Conservation (phyloP, 345 rosid species). For the Viola odorata region DNA sequence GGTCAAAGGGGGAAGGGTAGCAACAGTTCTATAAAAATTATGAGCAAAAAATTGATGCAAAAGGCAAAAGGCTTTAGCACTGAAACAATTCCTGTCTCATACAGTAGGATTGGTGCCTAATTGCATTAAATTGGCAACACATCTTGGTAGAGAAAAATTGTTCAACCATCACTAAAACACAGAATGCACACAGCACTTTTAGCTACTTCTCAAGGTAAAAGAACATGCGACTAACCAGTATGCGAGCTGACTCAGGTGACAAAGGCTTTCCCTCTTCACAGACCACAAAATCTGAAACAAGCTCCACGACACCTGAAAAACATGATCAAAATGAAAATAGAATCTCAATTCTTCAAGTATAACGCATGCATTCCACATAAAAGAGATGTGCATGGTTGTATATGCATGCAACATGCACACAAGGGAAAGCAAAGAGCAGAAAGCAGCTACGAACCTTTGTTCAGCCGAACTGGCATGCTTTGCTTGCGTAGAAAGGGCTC, state of each 20-base stretch:
- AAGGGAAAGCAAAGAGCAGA: not conserved
- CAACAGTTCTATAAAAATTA: no score
- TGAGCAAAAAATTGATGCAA: no score
- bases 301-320: conserved; percentile 78
- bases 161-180: no score
- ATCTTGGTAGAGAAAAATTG: no score
- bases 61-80: no score
- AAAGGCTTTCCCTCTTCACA: conserved; percentile 89
- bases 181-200: no score
- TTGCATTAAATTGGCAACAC: no score
- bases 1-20: no score
- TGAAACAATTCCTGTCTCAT: no score
- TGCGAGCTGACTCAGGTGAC: conserved; percentile 87
- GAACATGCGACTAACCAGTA: conserved; percentile 86
- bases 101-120: no score
- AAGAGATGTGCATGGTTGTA: not conserved
- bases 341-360: conserved; percentile 2
- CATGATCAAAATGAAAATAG: not conserved
- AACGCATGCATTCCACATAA: no score
- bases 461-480: conserved; percentile 93
- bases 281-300: conserved; percentile 77
- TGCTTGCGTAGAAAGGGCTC: conserved; percentile 93
- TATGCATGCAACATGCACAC: not conserved
- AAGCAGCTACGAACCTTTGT: conserved; percentile 49
- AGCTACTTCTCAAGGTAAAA: no score